These are phyloP conservation scores for Diaporthe sp. DNA, from an alignment of 2,329 filamentous ascomycete genomes.

Conservation along the genomic window DNA sequence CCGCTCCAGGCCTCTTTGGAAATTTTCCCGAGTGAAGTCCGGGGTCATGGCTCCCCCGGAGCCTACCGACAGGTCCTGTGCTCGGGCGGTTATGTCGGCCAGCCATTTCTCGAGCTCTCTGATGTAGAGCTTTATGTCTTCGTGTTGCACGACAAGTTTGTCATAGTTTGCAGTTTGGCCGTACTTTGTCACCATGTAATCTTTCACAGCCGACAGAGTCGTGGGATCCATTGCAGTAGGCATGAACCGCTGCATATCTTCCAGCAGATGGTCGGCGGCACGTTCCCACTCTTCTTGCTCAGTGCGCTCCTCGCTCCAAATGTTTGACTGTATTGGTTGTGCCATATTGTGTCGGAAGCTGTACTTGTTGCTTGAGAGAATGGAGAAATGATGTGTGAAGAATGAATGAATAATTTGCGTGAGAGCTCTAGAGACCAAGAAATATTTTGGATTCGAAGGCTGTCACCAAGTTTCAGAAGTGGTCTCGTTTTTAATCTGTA, in stretches of 20 bases:
- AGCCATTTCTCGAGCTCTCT: background rate
- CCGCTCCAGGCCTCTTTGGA: background rate
- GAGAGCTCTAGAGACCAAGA: background rate
- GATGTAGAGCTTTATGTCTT: background rate
- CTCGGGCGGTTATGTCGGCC: no score
- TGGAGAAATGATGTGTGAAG: background rate
- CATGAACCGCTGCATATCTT: background rate
- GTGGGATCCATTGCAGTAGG: background rate
- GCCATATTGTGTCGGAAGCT: background rate
- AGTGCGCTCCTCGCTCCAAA: fast-evolving
- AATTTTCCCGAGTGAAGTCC: no score
- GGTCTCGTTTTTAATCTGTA: no score
- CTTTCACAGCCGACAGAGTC: background rate
- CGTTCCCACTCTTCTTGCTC: background rate
- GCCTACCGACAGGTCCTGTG: no score
- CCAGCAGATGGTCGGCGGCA: background rate
- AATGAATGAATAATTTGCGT: background rate
- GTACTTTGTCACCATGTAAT: background rate
- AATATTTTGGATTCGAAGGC: background rate
- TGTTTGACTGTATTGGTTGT: background rate
- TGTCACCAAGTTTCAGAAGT: no score
- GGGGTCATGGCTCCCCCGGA: no score
- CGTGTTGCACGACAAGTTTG: background rate
- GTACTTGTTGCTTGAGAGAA: background rate
- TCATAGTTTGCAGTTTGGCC: background rate